Base-by-base conservation (phyloP, 2,329 filamentous ascomycete genomes). In the Elsinoe ampelina region DNA sequence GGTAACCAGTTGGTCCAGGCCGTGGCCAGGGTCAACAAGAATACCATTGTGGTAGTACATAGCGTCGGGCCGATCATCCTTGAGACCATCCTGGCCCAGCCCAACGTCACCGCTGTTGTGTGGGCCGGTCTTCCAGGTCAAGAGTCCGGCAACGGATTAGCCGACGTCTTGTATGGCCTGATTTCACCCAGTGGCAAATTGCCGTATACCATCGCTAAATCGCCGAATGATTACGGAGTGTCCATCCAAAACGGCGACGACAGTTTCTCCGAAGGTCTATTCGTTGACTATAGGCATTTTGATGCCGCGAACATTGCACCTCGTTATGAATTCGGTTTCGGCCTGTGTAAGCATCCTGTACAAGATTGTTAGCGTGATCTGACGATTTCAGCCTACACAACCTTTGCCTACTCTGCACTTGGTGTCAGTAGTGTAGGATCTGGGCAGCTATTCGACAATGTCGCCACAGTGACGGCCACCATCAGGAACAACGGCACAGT, bases 221-320 rank as follows among this genome's bases (percentile, higher is more conserved):
- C 76, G 0, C 75, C 87, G 2, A 76, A 81, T 12, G 89, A 95
- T 67, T 93, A 93, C 63, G 45, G 30, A 17, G 30, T 50, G 5
- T 12, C 26, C 6, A 50, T 50, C 35, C 32, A 50, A 6, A 50
- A 34, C 17, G 30, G 30, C n/a, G 26, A 50, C 13, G 26, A 35
- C 30, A 50, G 35, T 30, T 95, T 93, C 67, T 79, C 77, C 1
- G 89, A 95, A 66, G 89, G 89, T 0, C 72, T 95, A 0, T 91
- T 91, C 66, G 84, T 95, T 62, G 92, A 96, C 73, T 95, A 96
- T 72, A 84, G 90, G 11, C 81, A 91, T 70, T 91, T 96, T 63
- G 90, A 95, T 74, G 87, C 86, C 67, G 71, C 85, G 56, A 75
- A 78, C 57, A 84, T 93, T 59, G 76, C 77, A 4, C 91, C 91